phyloP scores from a whole-genome alignment of 345 rosid species.

The Orychophragmus violaceus region DNA sequence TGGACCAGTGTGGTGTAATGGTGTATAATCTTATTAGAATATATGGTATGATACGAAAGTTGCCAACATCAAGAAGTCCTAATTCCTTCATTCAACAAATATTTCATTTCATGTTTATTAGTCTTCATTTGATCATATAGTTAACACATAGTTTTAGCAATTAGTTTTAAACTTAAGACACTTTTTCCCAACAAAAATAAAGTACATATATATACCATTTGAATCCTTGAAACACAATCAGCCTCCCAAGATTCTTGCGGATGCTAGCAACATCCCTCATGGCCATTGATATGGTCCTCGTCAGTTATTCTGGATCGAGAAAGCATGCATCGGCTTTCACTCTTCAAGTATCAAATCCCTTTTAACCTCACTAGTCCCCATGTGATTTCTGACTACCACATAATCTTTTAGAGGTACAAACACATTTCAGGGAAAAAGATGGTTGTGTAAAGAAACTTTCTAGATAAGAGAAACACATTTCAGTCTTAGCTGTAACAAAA shows the following conservation, averaged over 20 bases:
- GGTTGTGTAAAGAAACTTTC: too few relatives aligned
- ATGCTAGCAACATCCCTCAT: neutral
- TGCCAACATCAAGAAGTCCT: neutral
- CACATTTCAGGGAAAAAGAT: too few relatives aligned
- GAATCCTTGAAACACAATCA: neutral
- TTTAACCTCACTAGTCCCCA: too few relatives aligned
- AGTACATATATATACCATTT: neutral
- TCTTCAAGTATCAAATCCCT: too few relatives aligned
- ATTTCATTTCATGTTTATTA: neutral
- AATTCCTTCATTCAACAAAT: neutral
- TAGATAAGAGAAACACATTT: too few relatives aligned
- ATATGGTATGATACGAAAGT: neutral
- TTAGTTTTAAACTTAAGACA: neutral
- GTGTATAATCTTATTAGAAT: neutral
- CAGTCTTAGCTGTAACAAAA: too few relatives aligned
- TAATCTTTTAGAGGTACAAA: too few relatives aligned
- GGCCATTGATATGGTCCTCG: slow-evolving; percentile 35
- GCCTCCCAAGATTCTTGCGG: neutral
- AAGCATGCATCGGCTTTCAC: too few relatives aligned
- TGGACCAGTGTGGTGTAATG: too few relatives aligned
- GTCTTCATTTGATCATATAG: neutral
- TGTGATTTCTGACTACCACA: too few relatives aligned
- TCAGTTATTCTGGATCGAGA: too few relatives aligned
- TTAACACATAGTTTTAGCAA: neutral
- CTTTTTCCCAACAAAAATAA: neutral